phyloP scores from a whole-genome alignment of 805 yeast species.

The Ogataea saltuana region DNA sequence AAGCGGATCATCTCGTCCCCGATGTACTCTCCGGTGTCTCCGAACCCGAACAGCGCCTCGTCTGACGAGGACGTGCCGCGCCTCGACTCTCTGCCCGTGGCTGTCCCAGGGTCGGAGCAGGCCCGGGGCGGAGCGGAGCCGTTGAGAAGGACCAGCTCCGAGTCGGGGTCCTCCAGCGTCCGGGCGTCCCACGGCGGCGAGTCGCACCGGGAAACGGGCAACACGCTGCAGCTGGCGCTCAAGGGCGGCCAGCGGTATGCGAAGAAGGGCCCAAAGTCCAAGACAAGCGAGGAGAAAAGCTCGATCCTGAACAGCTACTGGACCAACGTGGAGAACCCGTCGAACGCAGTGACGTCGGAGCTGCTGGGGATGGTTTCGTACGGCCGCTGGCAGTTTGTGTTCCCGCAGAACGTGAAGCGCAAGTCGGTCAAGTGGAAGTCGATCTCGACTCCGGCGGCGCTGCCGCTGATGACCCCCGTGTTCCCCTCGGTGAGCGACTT shows the following conservation, averaged over 20 bases:
- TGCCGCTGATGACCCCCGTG: conserved; percentile 77
- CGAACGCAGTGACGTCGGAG: conserved; percentile 59
- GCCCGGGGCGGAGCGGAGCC: neutral
- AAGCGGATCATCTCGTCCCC: conserved; percentile 37
- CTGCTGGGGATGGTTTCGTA: conserved; percentile 57
- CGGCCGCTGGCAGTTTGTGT: conserved; percentile 91
- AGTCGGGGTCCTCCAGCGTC: conserved; percentile 1
- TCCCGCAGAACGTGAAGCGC: conserved; percentile 68
- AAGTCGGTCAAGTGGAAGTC: conserved; percentile 89
- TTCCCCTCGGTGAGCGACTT: conserved; percentile 75
- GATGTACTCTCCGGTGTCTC: conserved; percentile 22
- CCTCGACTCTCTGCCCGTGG: conserved; percentile 16
- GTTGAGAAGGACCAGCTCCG: conserved; percentile 2
- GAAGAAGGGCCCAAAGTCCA: conserved; percentile 9
- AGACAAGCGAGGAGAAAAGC: conserved; percentile 13
- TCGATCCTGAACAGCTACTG: conserved; percentile 42
- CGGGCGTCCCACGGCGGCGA: neutral
- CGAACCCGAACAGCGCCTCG: conserved; percentile 16
- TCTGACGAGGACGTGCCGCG: conserved; percentile 24
- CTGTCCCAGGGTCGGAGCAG: too few species aligned
- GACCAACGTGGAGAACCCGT: conserved; percentile 76
- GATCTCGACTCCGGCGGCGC: conserved; percentile 86
- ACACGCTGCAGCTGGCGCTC: conserved; percentile 1
- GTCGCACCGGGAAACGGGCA: neutral
- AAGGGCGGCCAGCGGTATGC: conserved; percentile 1